These are phyloP conservation scores for Arachis monticola DNA, from an alignment of 331 rosid species.

Conservation along the genomic window DNA sequence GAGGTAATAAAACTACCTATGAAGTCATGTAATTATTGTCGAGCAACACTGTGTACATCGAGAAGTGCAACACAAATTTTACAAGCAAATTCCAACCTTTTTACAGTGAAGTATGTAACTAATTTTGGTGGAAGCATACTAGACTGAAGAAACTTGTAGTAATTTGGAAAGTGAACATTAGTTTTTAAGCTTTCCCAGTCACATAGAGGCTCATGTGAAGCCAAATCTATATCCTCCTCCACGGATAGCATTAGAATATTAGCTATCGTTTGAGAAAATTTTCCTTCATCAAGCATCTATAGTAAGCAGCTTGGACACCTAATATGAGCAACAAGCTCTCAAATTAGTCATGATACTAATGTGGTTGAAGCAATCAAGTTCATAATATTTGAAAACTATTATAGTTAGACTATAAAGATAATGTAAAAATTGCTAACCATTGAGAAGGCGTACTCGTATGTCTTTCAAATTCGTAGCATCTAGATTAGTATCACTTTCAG, in stretches of 20 bases:
- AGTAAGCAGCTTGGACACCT: slow-evolving; percentile 99
- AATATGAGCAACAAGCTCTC: slow-evolving; percentile 24
- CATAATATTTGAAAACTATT: neutral
- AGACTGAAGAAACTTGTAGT: too few relatives aligned
- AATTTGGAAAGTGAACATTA: too few relatives aligned
- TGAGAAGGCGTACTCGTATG: slow-evolving; percentile 78
- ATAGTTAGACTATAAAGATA: neutral
- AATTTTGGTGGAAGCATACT: slow-evolving; percentile 66
- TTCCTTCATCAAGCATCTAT: slow-evolving; percentile 98
- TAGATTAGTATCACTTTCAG: slow-evolving; percentile 45
- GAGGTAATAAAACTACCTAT: slow-evolving; percentile 59
- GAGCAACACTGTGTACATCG: slow-evolving; percentile 84
- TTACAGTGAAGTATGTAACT: slow-evolving; percentile 81
- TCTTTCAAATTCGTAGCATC: slow-evolving; percentile 75
- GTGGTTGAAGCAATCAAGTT: too few relatives aligned
- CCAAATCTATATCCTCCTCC: slow-evolving; percentile 89
- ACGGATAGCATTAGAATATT: slow-evolving; percentile 86
- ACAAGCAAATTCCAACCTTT: slow-evolving; percentile 88
- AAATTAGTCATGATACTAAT: too few relatives aligned
- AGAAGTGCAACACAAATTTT: slow-evolving; percentile 92
- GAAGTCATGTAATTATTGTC: slow-evolving; percentile 78
- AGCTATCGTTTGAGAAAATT: slow-evolving; percentile 77
- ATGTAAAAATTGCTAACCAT: slow-evolving; percentile 62
- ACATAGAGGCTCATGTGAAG: slow-evolving; percentile 60
- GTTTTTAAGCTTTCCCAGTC: too few relatives aligned